phyloP scores from a whole-genome alignment of 2,329 filamentous ascomycete genomes.

The Tolypocladium tundrense region DNA sequence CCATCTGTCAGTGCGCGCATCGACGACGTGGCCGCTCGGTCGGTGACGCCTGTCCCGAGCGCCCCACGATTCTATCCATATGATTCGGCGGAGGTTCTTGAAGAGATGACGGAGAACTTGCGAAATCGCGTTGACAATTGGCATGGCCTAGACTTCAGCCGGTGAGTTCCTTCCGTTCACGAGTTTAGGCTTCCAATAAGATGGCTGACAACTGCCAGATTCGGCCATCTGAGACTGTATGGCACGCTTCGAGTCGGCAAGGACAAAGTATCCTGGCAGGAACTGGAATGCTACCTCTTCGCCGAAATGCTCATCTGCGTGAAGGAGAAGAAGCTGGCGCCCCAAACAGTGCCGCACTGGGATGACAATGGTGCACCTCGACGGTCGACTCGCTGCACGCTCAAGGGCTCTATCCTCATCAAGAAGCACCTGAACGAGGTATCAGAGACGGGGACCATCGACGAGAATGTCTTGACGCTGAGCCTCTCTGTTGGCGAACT shows the following conservation, averaged over 20 bases:
- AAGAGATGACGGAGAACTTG: constrained; percentile 78
- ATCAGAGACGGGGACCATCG: constrained; percentile 54
- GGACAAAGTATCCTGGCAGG: constrained; percentile 93
- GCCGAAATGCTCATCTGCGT: constrained; percentile 99
- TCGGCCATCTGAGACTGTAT: constrained; percentile 84
- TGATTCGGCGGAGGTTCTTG: constrained; percentile 65
- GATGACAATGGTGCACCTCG: constrained; percentile 47
- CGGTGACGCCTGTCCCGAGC: constrained; percentile 49
- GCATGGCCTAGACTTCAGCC: constrained; percentile 88
- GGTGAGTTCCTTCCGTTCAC: constrained; percentile 32
- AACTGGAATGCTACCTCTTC: constrained; percentile 93
- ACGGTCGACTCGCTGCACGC: constrained; percentile 67
- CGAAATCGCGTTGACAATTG: constrained; percentile 91
- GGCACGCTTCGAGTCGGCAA: constrained; percentile 90
- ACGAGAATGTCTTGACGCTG: constrained; percentile 78
- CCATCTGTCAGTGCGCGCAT: constrained; percentile 29
- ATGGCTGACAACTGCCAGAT: constrained; percentile 38
- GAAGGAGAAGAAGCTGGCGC: constrained; percentile 78
- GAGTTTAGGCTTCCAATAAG: background rate
- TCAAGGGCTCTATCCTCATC: constrained; percentile 96
- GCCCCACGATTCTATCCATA: constrained; percentile 57
- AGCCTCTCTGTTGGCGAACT: constrained; percentile 86
- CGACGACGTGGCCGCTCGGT: constrained; percentile 44
- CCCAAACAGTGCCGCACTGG: constrained; percentile 48
- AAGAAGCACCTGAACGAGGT: constrained; percentile 96